Conservation (phyloP, 2,329 filamentous ascomycete genomes). For the Colletotrichum tropicicola region DNA sequence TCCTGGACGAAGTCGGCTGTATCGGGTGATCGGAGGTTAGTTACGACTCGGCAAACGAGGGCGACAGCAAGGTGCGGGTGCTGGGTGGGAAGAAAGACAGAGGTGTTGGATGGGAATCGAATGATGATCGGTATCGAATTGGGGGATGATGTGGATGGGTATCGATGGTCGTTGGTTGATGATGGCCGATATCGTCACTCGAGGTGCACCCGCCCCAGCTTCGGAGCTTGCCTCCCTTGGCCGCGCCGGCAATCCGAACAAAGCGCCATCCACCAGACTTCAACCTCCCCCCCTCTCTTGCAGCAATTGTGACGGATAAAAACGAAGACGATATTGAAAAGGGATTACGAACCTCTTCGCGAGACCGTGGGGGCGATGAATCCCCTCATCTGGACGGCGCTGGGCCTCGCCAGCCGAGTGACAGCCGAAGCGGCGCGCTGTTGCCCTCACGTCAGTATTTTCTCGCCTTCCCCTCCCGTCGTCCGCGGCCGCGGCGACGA, state of each 20-base stretch:
- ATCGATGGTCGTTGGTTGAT: neutral
- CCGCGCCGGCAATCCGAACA: slow-evolving; percentile 18
- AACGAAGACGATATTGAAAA: slow-evolving; percentile 3
- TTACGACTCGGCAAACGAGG: neutral
- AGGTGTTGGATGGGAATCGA: neutral
- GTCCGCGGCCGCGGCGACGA: neutral
- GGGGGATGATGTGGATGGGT: neutral
- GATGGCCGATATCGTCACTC: slow-evolving; percentile 13
- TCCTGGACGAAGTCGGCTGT: slow-evolving; percentile 97
- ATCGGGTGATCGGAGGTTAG: slow-evolving; percentile 7
- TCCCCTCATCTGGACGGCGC: slow-evolving; percentile 59
- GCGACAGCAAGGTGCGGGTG: neutral
- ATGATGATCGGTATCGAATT: neutral
- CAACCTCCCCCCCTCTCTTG: neutral
- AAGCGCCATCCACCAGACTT: neutral
- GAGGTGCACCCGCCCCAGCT: slow-evolving; percentile 5
- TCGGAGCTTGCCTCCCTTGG: slow-evolving; percentile 27
- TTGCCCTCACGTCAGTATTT: slow-evolving; percentile 21
- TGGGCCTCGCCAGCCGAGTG: slow-evolving; percentile 56
- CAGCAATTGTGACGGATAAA: neutral
- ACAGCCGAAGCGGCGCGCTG: slow-evolving; percentile 60
- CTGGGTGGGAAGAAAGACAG: neutral
- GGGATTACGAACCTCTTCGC: slow-evolving; percentile 64
- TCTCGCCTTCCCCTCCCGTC: neutral
- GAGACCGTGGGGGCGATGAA: slow-evolving; percentile 70